Conservation (phyloP, 139 green algal genomes). For the Edaphochlamys debaryana region DNA sequence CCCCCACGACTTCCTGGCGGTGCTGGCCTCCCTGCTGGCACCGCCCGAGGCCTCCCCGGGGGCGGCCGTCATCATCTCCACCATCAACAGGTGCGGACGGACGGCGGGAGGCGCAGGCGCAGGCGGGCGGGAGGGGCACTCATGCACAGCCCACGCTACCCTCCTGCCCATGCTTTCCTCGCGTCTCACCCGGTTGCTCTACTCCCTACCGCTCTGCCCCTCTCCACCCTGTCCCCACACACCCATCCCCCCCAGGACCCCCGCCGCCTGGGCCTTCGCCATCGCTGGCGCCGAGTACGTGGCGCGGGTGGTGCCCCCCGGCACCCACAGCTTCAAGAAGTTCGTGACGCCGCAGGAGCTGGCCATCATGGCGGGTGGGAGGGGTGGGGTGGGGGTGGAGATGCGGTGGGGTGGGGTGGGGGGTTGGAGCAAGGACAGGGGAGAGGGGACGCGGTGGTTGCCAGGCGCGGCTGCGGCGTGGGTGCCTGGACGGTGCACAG, state of each 20-base stretch:
- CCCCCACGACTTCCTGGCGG: constrained; percentile 58
- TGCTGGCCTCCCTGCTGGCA: constrained; percentile 48
- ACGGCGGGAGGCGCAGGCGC: too few relatives aligned
- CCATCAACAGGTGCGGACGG: constrained; percentile 73
- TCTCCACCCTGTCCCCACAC: neutral
- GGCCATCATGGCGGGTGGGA: constrained; percentile 56
- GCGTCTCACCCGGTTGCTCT: neutral
- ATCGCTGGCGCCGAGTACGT: constrained; percentile 90
- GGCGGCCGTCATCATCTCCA: constrained; percentile 78
- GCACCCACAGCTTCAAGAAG: constrained; percentile 46
- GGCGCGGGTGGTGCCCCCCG: constrained; percentile 65
- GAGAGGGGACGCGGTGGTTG: neutral
- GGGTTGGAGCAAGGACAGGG: neutral
- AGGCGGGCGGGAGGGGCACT: too few relatives aligned
- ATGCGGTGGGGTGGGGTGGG: neutral
- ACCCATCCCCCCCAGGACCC: constrained; percentile 53
- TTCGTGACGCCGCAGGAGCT: constrained; percentile 95
- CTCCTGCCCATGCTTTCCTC: too few relatives aligned
- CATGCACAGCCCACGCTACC: too few relatives aligned
- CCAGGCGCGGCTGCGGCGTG: neutral
- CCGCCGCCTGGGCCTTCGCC: constrained; percentile 78
- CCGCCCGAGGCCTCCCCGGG: constrained; percentile 45
- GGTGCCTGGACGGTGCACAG: neutral
- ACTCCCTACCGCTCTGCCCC: neutral
- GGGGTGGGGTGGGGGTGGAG: neutral